phyloP scores from a whole-genome alignment of 441 rosid species.

The Theobroma grandiflorum region DNA sequence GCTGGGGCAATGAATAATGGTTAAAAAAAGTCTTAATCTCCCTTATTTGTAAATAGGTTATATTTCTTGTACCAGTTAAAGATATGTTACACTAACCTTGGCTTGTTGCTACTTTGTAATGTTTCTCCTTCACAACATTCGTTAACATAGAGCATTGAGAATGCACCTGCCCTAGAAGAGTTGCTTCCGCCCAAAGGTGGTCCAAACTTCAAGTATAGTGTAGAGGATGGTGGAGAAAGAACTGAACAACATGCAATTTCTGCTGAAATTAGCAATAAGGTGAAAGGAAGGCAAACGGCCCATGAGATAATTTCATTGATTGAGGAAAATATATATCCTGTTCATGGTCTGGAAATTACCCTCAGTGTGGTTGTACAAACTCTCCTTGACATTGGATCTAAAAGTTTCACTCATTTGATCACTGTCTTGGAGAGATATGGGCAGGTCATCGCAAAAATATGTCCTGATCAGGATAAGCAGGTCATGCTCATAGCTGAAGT shows the following conservation, averaged over 20 bases:
- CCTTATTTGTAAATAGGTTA: background rate
- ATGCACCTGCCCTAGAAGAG: constrained; percentile 86
- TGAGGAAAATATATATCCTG: constrained; percentile 76
- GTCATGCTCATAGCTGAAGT: constrained; percentile 83
- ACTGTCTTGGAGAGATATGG: constrained; percentile 97
- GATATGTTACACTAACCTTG: constrained; percentile 12
- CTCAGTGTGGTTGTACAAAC: constrained; percentile 81
- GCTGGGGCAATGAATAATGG: background rate
- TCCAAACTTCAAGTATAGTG: constrained; percentile 73
- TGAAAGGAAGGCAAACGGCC: constrained; percentile 83
- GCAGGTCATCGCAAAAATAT: constrained; percentile 78
- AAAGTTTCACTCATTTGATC: constrained; percentile 98
- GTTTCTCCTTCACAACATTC: constrained; percentile 27
- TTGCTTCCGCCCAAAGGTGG: constrained; percentile 89
- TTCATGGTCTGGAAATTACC: constrained; percentile 76
- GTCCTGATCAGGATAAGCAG: constrained; percentile 88
- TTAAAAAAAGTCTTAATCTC: background rate
- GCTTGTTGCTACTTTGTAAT: constrained; percentile 21
- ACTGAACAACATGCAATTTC: constrained; percentile 78
- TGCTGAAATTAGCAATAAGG: constrained; percentile 79
- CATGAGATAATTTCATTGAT: constrained; percentile 87
- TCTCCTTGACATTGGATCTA: constrained; percentile 93
- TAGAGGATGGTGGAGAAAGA: constrained; percentile 76
- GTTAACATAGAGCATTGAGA: constrained; percentile 82
- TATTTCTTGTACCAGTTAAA: background rate